Percentiles rank a stretch among this genome's conserved stretches.
phyloP scores from a whole-genome alignment of 31 red algal genomes.

The Endocladia muricata region DNA sequence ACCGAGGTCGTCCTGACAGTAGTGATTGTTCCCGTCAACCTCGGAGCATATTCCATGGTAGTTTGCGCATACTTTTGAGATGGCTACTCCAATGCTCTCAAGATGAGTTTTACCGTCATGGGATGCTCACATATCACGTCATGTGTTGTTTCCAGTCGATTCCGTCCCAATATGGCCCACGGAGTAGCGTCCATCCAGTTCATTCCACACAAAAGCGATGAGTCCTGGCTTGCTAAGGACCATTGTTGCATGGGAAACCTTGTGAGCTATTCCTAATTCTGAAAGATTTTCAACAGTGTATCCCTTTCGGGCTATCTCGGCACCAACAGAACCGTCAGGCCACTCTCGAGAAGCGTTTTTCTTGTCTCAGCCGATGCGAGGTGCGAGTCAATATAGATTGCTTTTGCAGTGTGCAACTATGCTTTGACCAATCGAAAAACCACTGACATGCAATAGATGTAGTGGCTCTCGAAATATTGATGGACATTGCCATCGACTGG shows the following conservation, averaged over 20 bases:
- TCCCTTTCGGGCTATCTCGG: no score
- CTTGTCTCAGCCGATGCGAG: no score
- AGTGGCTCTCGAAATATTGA: no score
- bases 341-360: no score
- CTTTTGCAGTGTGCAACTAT: no score
- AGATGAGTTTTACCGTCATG: neutral
- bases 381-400: no score
- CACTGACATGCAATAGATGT: no score
- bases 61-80: neutral
- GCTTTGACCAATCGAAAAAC: no score
- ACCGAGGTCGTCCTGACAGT: slow-evolving; percentile 16
- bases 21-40: slow-evolving; percentile 19
- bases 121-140: neutral
- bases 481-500: no score
- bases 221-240: neutral
- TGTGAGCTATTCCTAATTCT: no score
- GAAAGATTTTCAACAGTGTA: no score
- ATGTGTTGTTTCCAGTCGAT: neutral
- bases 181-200: neutral
- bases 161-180: neutral
- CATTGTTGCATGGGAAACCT: slow-evolving; percentile 5
- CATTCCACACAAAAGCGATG: neutral
- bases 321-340: no score
- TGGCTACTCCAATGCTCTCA: neutral
- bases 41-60: slow-evolving; percentile 10